Conservation (phyloP, 257 asterid genomes). For the Cynanchum wilfordii region DNA sequence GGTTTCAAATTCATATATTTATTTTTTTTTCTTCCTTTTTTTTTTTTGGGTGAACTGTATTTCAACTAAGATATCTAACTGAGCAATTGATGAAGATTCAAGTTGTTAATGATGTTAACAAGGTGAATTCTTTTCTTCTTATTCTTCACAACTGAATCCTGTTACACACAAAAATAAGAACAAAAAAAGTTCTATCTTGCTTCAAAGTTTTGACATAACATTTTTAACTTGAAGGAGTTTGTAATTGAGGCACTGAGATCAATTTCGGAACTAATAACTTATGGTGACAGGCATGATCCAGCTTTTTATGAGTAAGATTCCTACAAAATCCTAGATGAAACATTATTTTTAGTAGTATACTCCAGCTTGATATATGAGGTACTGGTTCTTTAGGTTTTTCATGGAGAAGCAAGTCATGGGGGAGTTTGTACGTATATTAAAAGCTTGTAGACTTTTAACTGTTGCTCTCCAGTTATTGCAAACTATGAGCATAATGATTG, state of each 20-base stretch:
- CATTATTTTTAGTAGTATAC: neutral
- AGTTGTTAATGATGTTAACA: conserved; percentile 82
- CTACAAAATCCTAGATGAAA: conserved; percentile 16
- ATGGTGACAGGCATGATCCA: conserved; percentile 93
- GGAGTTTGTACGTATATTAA: conserved; percentile 83
- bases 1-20: no score
- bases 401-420: conserved; percentile 99
- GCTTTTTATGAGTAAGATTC: conserved; percentile 79
- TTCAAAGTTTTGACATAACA: conserved; percentile 6
- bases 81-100: conserved; percentile 79
- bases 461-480: conserved; percentile 91
- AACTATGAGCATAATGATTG: conserved; percentile 97
- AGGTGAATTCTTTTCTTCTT: conserved; percentile 48
- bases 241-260: conserved; percentile 96
- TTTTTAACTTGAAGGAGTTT: conserved; percentile 53
- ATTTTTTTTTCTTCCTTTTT: no score
- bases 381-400: conserved; percentile 59
- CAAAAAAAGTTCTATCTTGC: conserved; percentile 10
- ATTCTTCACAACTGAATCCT: conserved; percentile 6
- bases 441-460: conserved; percentile 52
- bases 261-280: conserved; percentile 84
- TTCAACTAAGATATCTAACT: conserved; percentile 40
- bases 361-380: neutral
- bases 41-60: neutral
- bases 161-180: neutral